Evolutionary conservation across 2,329 filamentous ascomycete species (phyloP).

Genomic region (Blastomyces gilchristii): DNA sequence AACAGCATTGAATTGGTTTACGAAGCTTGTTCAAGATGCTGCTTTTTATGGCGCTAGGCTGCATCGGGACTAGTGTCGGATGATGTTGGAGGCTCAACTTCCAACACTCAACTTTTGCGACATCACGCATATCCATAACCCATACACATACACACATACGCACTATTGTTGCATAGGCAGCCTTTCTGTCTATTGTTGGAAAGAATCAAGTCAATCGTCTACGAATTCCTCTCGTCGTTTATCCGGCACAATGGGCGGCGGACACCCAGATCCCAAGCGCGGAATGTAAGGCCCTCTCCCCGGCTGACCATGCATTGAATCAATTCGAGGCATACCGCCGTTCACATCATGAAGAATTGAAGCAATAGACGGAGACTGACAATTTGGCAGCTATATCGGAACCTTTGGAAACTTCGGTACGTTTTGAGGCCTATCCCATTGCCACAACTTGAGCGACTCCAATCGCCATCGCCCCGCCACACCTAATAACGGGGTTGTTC

Average conservation of each 20-base stretch:
- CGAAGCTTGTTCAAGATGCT: constrained; percentile 14
- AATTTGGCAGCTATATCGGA: constrained; percentile 7
- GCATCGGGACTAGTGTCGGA: constrained; percentile 28
- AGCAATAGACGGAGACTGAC: neutral
- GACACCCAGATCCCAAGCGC: constrained; percentile 32
- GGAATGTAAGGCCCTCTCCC: constrained; percentile 30
- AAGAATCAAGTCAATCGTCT: neutral
- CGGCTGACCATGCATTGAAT: neutral
- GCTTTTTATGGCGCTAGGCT: constrained; percentile 26
- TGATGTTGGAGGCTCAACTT: constrained; percentile 15
- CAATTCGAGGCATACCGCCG: neutral
- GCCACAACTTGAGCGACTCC: neutral
- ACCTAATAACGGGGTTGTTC: neutral
- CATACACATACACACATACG: neutral
- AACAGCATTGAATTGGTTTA: constrained; percentile 3
- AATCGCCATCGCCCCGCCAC: neutral
- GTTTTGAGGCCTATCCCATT: neutral
- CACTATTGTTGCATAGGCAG: neutral
- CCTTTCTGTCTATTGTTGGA: neutral
- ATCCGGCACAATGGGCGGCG: constrained; percentile 27
- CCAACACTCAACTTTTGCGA: neutral
- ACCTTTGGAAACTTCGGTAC: constrained; percentile 7
- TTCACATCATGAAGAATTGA: neutral
- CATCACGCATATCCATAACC: neutral
- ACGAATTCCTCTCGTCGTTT: constrained; percentile 3